Percentiles rank a stretch among this genome's conserved stretches.
phyloP scores from a whole-genome alignment of 2,329 filamentous ascomycete genomes.

The Stagonosporopsis tanaceti region DNA sequence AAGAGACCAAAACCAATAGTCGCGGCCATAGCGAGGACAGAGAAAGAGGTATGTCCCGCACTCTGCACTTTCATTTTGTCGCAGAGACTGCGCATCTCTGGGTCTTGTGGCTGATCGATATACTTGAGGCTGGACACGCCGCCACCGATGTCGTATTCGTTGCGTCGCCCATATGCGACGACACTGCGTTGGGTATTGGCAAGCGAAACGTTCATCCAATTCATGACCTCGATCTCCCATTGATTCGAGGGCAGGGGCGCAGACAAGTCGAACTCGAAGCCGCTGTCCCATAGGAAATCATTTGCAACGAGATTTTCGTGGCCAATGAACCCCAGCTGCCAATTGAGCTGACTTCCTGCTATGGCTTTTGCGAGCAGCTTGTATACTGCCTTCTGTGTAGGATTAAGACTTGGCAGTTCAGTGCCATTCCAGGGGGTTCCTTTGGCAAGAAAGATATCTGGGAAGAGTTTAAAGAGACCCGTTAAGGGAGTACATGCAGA shows the following conservation, averaged over 20 bases:
- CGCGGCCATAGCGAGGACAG: neutral
- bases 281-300: slow-evolving; percentile 11
- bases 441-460: neutral
- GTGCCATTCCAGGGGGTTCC: neutral
- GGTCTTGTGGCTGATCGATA: neutral
- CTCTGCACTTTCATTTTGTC: neutral
- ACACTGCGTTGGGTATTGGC: slow-evolving; percentile 1
- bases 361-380: neutral
- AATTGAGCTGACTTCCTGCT: neutral
- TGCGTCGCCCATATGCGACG: neutral
- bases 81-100: neutral
- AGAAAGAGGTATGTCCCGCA: neutral
- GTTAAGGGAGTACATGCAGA: neutral
- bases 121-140: neutral
- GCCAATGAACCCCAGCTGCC: neutral
- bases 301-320: slow-evolving; percentile 11
- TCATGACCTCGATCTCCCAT: slow-evolving; percentile 10
- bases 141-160: neutral
- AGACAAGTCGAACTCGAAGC: slow-evolving; percentile 7
- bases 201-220: slow-evolving; percentile 14
- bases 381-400: neutral
- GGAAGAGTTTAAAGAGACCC: neutral
- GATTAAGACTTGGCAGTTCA: neutral
- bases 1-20: neutral
- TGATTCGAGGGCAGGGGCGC: slow-evolving; percentile 9